A percentile compares a stretch with the other conserved stretches of the same genome.
These are phyloP conservation scores for Vicia villosa DNA, from an alignment of 306 rosid genomes.

Conservation along the genomic window DNA sequence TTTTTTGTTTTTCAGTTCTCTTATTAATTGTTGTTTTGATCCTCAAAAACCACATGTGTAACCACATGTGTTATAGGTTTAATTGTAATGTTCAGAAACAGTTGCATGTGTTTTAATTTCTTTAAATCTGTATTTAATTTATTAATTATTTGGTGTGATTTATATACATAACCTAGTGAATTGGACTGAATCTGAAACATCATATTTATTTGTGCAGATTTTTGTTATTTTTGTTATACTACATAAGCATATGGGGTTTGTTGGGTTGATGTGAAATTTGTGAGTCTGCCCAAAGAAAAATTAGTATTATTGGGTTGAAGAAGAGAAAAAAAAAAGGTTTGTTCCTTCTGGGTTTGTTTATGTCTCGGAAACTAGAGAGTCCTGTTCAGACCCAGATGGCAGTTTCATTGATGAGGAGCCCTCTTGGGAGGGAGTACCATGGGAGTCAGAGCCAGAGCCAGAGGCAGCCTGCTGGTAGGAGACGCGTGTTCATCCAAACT, in stretches of 20 bases:
- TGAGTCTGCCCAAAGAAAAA: background rate
- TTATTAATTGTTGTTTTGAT: no score
- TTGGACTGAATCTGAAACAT: constrained; percentile 8
- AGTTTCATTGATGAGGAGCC: constrained; percentile 62
- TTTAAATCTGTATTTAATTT: background rate
- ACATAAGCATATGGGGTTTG: constrained; percentile 38
- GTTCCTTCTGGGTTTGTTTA: constrained; percentile 57
- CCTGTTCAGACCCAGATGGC: constrained; percentile 99
- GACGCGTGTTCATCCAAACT: constrained; percentile 89
- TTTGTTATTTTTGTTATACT: no score
- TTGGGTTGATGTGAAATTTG: constrained; percentile 29
- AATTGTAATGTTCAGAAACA: background rate
- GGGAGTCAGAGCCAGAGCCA: constrained; percentile 52
- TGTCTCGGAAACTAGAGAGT: constrained; percentile 87
- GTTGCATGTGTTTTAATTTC: constrained; percentile 3
- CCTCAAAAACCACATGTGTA: background rate
- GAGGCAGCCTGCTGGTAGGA: constrained; percentile 64
- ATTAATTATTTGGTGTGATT: background rate
- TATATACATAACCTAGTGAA: background rate
- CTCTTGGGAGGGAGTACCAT: constrained; percentile 63
- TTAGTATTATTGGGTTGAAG: constrained; percentile 52
- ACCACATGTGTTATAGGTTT: background rate
- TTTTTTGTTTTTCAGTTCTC: background rate
- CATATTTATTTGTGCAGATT: constrained; percentile 46
- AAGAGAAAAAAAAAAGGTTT: constrained; percentile 45